Evolutionary conservation across 1,284 basidiomycete species (phyloP).

Genomic region (Malassezia slooffiae): DNA sequence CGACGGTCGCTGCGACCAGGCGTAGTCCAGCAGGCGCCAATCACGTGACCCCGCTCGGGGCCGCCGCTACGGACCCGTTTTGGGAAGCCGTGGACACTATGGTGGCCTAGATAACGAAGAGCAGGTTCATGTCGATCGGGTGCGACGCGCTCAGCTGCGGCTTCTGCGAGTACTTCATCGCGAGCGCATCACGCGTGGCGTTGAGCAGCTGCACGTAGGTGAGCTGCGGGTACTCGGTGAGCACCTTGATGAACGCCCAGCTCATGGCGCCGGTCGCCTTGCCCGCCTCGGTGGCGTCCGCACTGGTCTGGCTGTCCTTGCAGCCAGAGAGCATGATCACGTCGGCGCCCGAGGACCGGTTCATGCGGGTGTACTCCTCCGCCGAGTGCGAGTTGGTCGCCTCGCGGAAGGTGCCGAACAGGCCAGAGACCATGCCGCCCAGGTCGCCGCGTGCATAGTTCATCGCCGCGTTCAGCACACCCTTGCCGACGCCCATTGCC

Average conservation of each 20-base stretch:
- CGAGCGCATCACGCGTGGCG: constrained; percentile 31
- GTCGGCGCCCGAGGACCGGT: constrained; percentile 67
- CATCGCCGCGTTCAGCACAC: constrained; percentile 51
- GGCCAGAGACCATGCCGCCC: constrained; percentile 51
- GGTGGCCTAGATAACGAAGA: constrained; percentile 27
- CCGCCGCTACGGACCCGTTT: not conserved
- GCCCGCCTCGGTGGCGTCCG: constrained; percentile 71
- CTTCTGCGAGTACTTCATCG: constrained; percentile 43
- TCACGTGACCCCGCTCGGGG: not conserved
- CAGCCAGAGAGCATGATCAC: constrained; percentile 58
- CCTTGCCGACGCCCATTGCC: constrained; percentile 39
- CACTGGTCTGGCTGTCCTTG: constrained; percentile 84
- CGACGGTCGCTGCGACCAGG: not conserved
- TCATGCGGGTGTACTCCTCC: constrained; percentile 56
- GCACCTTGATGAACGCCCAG: constrained; percentile 40
- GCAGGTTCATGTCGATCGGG: constrained; percentile 42
- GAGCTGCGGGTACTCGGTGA: constrained; percentile 51
- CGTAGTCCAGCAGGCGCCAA: not conserved
- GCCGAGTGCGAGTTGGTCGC: constrained; percentile 53
- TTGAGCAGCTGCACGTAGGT: constrained; percentile 43
- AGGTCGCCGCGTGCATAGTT: constrained; percentile 68
- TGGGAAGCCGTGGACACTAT: not conserved
- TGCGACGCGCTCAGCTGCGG: constrained; percentile 47
- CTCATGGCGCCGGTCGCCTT: constrained; percentile 59
- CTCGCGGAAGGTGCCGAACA: constrained; percentile 49